Evolutionary conservation across 352 stramenopile genomes (phyloP).

Genomic region (Pythium phragmitis): DNA sequence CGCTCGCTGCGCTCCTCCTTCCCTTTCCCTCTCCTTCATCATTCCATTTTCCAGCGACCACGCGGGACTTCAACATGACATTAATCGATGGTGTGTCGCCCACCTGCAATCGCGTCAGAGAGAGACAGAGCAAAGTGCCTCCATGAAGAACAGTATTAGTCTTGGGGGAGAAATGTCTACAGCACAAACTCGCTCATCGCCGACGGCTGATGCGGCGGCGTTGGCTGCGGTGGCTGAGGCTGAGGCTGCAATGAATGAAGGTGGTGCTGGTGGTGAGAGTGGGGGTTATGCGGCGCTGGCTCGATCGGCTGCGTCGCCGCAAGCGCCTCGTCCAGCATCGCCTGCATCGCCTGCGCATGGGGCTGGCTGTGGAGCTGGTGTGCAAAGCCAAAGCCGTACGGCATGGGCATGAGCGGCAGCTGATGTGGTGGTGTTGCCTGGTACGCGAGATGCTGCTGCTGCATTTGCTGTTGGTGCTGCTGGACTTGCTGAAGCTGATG

Average conservation of each 20-base stretch:
- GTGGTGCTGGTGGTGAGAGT: background rate
- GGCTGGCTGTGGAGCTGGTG: background rate
- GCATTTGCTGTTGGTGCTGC: constrained; percentile 1
- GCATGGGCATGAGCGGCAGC: constrained; percentile 16
- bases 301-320: constrained; percentile 11
- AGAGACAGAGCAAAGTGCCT: background rate
- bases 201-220: constrained; percentile 11
- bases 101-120: too few species aligned
- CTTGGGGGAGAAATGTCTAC: background rate
- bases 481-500: constrained; percentile 4
- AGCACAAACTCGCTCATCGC: constrained; percentile 28
- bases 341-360: constrained; percentile 23
- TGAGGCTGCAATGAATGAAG: background rate
- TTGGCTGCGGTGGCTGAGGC: background rate
- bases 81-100: constrained; percentile 1
- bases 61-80: background rate
- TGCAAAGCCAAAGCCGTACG: constrained; percentile 17
- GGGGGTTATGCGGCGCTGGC: background rate
- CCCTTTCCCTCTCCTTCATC: background rate
- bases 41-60: too few species aligned
- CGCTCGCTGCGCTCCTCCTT: background rate
- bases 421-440: background rate
- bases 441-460: constrained; percentile 1
- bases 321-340: constrained; percentile 23
- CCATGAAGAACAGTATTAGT: too few species aligned